A percentile compares a stretch with the other conserved stretches of the same genome.
phyloP scores from a whole-genome alignment of 2,329 filamentous ascomycete species.

The Dryadomyces quercus-mongolicae region DNA sequence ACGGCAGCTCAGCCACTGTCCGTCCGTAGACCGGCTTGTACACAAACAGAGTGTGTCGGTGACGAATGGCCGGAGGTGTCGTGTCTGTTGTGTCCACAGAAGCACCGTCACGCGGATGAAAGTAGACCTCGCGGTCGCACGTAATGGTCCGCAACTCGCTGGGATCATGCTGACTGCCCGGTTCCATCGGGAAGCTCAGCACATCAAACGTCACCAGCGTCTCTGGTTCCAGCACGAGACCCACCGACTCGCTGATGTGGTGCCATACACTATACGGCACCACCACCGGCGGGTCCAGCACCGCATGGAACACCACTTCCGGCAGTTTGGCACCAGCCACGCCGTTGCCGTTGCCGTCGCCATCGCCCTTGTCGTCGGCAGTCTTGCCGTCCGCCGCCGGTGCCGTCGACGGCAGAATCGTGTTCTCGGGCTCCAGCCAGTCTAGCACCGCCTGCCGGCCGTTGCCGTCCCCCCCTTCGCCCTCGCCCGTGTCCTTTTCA shows the following conservation, averaged over 20 bases:
- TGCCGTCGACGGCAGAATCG: conserved; percentile 11
- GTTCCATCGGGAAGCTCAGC: conserved; percentile 41
- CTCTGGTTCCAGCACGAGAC: conserved; percentile 29
- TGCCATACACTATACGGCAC: conserved; percentile 53
- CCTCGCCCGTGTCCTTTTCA: conserved; percentile 40
- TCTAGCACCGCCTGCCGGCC: conserved; percentile 34
- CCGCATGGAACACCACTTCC: conserved; percentile 62
- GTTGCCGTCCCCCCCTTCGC: conserved; percentile 13
- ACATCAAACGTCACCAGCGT: conserved; percentile 41
- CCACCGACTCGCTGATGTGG: conserved; percentile 47
- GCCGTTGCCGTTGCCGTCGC: conserved; percentile 15
- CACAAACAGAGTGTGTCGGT: conserved; percentile 53
- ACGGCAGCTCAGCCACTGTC: conserved; percentile 55
- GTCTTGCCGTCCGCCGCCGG: conserved; percentile 2
- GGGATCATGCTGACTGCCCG: conserved; percentile 36
- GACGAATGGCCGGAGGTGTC: conserved; percentile 24
- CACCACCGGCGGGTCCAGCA: conserved; percentile 61
- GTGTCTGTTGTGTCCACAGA: too few species aligned
- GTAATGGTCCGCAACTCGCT: conserved; percentile 45
- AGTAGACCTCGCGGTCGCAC: conserved; percentile 32
- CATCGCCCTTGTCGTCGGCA: conserved; percentile 8
- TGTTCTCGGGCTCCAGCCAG: conserved; percentile 61
- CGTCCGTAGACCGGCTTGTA: conserved; percentile 63
- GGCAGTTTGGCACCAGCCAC: conserved; percentile 43
- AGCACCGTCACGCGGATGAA: too few species aligned